Evolutionary conservation across 371 early-diverging fungal species (phyloP), one percentile per base, ranked within the genome.

Genomic region (Parasitella parasitica): DNA sequence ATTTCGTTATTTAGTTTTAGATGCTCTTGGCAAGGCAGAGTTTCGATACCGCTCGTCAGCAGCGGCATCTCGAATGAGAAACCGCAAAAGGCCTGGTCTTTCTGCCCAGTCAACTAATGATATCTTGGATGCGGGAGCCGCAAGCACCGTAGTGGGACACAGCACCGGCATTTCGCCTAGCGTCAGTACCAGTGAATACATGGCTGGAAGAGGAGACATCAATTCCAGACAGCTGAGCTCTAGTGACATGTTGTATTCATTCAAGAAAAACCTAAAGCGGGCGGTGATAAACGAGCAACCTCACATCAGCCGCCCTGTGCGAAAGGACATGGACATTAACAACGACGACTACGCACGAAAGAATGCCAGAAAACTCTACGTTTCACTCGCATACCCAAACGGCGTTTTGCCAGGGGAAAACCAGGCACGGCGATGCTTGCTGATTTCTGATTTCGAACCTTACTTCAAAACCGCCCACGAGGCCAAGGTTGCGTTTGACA

Each of bases 401-500:
- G 61, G 61, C 6, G 27, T 30, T 11, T 28, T 55, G 34, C 43
- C 57, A 16, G 66, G 59, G 20, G 66, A 63, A 27, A 26, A 50
- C 15, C 67, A 61, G 28, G 66, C 41, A n/a, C 65, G 68, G 11
- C 61, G 58, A 1, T 59, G 64, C 24, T 57, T 82, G 20, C 59
- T 69, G 1, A 61, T 83, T 2, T 67, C 78, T 9, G 84, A 85
- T 49, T 82, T 87, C 69, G 68, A 58, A 32, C 83, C 77, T 4
- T 83, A 81, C 51, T 88, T 86, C 60, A 71, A 72, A 15, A 69
- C 71, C 2, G 65, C 66, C 30, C 76, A 73, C n/a, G 86, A 85
- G n/a, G 82, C 88, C 4, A 71, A 75, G 52, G 70, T 69, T 16
- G 90, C 88, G 1, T 89, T 89, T 73, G 67, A 66, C 0, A 73